Evolutionary conservation across 371 early-diverging fungal species (phyloP), one percentile per base, ranked within the genome.

Genomic region (Actinomortierella ambigua): DNA sequence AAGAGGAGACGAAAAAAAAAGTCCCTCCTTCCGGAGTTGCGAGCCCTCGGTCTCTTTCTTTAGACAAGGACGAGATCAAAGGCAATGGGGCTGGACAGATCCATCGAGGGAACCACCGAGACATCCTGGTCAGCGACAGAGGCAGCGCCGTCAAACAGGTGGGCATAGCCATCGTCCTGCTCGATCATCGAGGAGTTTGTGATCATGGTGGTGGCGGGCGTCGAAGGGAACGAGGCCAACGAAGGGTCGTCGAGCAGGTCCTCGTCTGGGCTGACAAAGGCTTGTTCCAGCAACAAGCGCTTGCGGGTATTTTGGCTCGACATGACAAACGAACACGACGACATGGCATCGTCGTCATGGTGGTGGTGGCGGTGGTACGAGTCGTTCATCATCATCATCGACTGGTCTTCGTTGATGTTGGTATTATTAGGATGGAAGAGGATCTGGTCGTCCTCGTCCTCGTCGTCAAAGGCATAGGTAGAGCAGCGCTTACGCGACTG

Each of bases 211-310:
- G 34, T 34, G 11, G 34, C 11, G 11, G 34, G 4, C 4, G 34
- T 34, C n/a, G n/a, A n/a, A 34, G 34, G 7, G 11, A 6, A 6
- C 4, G 34, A 34, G 11, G 34, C 11, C 34, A 34, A 34, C 4
- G 34, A 4, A 34, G 34, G 4, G 34, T 34, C 34, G 34, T 34
- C 34, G 34, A 34, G 34, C 4, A 34, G 34, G 11, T 34, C 34
- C 34, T 57, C 57, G 23, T 71, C 71, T 28, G 71, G 71, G 53
- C 58, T 65, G 41, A 65, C 59, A 48, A 71, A 71, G 14, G 71
- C 55, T 26, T 71, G 71, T 53, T 71, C 71, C 39, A 71, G 65
- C 71, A 71, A 65, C 43, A 71, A 53, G n/a, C 71, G 71, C 63
- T 71, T 71, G 63, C 71, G 71, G 51, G 71, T 62, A 59, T 65